Evolutionary conservation across 176 grass and related monocot species (phyloP), one percentile per base, ranked within the genome.

Genomic region (Panicum miliaceum): DNA sequence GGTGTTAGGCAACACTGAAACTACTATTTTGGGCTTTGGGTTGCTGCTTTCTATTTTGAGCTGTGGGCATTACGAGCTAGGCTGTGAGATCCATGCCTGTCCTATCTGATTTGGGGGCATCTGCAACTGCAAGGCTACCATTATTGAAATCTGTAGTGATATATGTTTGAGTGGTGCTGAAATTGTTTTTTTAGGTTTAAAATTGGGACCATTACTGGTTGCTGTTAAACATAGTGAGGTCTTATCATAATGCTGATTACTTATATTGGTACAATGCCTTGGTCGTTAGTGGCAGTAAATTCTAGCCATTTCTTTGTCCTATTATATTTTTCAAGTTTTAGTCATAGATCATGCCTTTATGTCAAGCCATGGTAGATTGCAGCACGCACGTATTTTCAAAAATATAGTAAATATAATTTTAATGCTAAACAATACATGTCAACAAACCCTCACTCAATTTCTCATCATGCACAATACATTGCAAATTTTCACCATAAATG

Each of bases 41-140:
- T 77, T 56, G 78, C 63, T 81, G 46, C 43, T 70, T 76, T 23
- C 6, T 68, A 81, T 76, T 26, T 89, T 36, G 4, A 76, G 42
- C 26, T 69, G 32, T 70, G 5, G 52, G 8, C 52, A 62, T 35
- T 11, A 34, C 22, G 42, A 76, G 22, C 4, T 62, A 68, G 53
- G 26, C 61, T 82, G 37, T 47, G 45, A 77, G 50, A 47, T 67
- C 18, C 54, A 82, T 73, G 35, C 8, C 4, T 61, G 7, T 77
- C 70, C 22, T 56, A 59, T 76, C 23, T 76, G 6, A 43, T 70
- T 71, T 71, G 36, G 64, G 47, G 20, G 16, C 45, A 35, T 15
- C 25, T 76, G 34, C 43, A 53, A 71, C 20, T 81, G 35, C 38
- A 85, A 46, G 25, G 77, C 12, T 22, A 76, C 53, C 64, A 37